Percentiles rank a stretch among this genome's conserved stretches.
These are phyloP conservation scores for Colletotrichum cereale DNA, from an alignment of 2,329 filamentous ascomycete species.

Conservation along the genomic window DNA sequence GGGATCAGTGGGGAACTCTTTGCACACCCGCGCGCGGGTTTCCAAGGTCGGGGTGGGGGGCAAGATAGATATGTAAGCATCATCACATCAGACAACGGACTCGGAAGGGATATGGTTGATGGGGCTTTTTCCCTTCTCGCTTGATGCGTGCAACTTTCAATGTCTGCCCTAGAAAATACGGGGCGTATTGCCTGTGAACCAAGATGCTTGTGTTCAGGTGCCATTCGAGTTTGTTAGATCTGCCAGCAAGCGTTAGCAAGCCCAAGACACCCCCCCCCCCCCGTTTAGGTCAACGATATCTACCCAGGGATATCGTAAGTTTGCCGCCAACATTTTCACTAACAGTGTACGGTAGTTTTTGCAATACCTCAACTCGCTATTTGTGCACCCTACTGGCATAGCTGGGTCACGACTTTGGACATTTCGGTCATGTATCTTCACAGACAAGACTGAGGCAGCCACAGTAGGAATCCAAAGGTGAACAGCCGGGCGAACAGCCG, in stretches of 20 bases:
- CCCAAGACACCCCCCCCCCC: conserved; percentile 7
- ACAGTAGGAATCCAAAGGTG: not conserved
- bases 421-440: not conserved
- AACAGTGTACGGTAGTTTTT: not conserved
- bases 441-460: not conserved
- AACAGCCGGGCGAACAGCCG: not conserved
- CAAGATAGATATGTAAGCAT: conserved; percentile 5
- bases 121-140: not conserved
- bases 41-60: not conserved
- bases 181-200: not conserved
- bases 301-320: not conserved
- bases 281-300: not conserved
- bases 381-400: not conserved
- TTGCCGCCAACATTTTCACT: not conserved
- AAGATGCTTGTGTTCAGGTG: not conserved
- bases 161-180: not conserved
- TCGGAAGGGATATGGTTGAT: not conserved
- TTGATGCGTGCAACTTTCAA: not conserved
- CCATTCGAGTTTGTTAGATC: not conserved
- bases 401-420: not conserved
- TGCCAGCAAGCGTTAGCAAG: not conserved
- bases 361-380: not conserved
- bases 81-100: not conserved
- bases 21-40: not conserved
- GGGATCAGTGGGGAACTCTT: not conserved